Base-by-base conservation (phyloP, 2,329 filamentous ascomycete species). In the Neoarthrinium moseri region DNA sequence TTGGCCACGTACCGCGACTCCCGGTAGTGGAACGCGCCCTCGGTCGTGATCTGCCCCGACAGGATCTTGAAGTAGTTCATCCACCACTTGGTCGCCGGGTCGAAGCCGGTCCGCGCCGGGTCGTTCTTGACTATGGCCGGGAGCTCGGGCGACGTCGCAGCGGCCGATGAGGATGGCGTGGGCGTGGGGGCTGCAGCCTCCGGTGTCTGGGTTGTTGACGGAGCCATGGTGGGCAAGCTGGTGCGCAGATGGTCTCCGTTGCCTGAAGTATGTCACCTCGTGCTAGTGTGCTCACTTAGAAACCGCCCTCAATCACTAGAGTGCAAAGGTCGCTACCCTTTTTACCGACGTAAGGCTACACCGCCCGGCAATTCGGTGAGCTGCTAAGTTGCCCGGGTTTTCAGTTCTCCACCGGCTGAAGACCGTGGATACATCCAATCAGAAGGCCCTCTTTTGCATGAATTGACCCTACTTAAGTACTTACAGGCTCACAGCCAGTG, bases 11-110 rank as follows among this genome's bases (percentile, higher is more conserved):
- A 91, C 53, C 84, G 83, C 64, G 82, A 83, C 62, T 86, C 77
- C 62, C 90, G 87, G 75, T 90, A 96, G 70, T 87, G 80, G 61
- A 86, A 81, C 52, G 78, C 70, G 42, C 88, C 87, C 60, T 86
- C 80, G 27, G 71, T 67, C 15, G 82, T 86, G 71, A 94, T 84
- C 58, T 78, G 74, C 46, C 88, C 87, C 13, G 87, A 83, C 40
- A 95, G 73, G 68, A 91, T 87, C 57, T 81, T 81, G 77, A 95
- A 96, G 73, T 91, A 87, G 72, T 88, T 95, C 64, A 86, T 79
- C 86, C 89, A 96, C 75, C 77, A 81, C 51, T 69, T 68, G 36
- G 72, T 75, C 55, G 73, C 58, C 42, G 82, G 81, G 66, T 84
- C 78, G 72, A 84, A 85, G 54, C 81, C 80, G 18, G 81, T 84